Evolutionary conservation across 768 basidiomycete species (phyloP).

Genomic region (Chalciporus pseudorubinellus): DNA sequence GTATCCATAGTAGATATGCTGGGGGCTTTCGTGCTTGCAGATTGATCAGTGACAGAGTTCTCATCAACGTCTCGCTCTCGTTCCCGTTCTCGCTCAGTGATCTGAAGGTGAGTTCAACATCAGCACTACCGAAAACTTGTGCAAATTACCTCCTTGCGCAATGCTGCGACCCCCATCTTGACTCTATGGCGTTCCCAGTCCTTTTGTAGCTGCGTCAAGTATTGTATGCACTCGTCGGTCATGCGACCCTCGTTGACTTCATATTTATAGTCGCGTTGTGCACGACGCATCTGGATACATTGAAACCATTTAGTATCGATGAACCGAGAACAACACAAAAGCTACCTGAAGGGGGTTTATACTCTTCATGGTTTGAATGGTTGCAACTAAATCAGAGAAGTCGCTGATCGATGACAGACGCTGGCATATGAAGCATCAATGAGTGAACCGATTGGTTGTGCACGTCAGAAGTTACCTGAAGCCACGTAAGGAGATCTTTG

Average conservation of each 20-base stretch:
- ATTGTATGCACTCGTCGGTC: conserved; percentile 94
- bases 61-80: conserved; percentile 36
- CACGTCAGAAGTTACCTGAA: conserved; percentile 54
- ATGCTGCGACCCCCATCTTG: conserved; percentile 79
- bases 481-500: conserved; percentile 79
- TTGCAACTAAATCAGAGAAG: conserved; percentile 84
- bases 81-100: conserved; percentile 65
- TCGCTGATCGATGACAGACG: conserved; percentile 84
- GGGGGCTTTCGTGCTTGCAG: conserved; percentile 29
- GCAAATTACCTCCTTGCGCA: conserved; percentile 70
- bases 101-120: conserved; percentile 38
- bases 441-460: conserved; percentile 1
- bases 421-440: conserved; percentile 35
- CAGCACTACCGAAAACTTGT: background rate
- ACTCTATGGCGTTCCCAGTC: conserved; percentile 96
- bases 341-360: conserved; percentile 89
- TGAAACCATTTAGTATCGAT: background rate
- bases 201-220: conserved; percentile 91
- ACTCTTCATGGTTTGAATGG: conserved; percentile 80
- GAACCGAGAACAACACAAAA: background rate
- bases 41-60: conserved; percentile 39
- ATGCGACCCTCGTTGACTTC: conserved; percentile 91
- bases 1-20: conserved; percentile 35
- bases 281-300: conserved; percentile 74
- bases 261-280: conserved; percentile 89